phyloP scores from a whole-genome alignment of 768 basidiomycete species.

The Lactifluus pinguis region DNA sequence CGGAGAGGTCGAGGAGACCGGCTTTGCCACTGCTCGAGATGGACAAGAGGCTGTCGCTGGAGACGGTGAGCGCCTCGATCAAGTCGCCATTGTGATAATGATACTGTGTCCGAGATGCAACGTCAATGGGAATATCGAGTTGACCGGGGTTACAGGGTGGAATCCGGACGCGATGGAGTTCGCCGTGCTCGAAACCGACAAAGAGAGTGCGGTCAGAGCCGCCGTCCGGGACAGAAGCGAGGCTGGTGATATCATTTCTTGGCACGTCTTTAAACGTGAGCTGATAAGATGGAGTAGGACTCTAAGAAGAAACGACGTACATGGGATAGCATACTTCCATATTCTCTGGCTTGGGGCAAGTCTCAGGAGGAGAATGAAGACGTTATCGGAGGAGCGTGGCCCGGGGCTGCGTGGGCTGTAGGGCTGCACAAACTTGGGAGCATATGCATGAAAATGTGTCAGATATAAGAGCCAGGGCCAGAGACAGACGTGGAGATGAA shows the following conservation, averaged over 20 bases:
- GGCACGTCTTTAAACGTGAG: slow-evolving; percentile 29
- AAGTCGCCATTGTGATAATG: slow-evolving; percentile 36
- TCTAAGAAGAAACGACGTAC: too few species aligned
- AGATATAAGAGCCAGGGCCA: too few species aligned
- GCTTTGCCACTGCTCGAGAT: slow-evolving; percentile 49
- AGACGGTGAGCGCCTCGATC: slow-evolving; percentile 48
- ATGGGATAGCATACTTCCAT: too few species aligned
- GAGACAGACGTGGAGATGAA: too few species aligned
- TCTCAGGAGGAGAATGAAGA: too few species aligned
- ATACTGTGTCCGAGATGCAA: slow-evolving; percentile 18
- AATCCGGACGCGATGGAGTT: slow-evolving; percentile 38
- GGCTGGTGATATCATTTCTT: slow-evolving; percentile 44
- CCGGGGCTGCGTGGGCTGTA: too few species aligned
- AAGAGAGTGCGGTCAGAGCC: slow-evolving; percentile 38
- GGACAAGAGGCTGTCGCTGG: slow-evolving; percentile 39
- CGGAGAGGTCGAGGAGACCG: slow-evolving; percentile 26
- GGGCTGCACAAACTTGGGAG: too few species aligned
- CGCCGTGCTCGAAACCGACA: slow-evolving; percentile 54
- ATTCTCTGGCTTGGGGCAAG: too few species aligned
- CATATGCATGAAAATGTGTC: too few species aligned
- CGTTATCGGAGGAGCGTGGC: too few species aligned
- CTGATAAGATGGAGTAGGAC: slow-evolving; percentile 32
- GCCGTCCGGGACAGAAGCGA: slow-evolving; percentile 41
- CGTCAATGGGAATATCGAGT: slow-evolving; percentile 16
- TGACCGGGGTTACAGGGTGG: slow-evolving; percentile 21